These are phyloP conservation scores for Aspergillus pseudoviridinutans DNA, from an alignment of 2,329 filamentous ascomycete genomes.

Conservation along the genomic window DNA sequence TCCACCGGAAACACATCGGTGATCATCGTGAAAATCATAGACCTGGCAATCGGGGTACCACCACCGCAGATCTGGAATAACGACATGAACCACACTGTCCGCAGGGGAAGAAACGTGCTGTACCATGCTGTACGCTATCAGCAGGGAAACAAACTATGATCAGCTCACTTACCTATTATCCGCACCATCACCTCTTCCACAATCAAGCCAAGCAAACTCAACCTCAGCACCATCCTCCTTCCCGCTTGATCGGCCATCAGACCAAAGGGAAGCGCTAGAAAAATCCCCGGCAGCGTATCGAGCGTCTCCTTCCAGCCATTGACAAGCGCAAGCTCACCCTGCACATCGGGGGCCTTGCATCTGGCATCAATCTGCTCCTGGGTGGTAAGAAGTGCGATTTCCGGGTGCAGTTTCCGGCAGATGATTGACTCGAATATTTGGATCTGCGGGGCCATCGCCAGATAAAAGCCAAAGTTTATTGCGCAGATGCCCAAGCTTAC, in stretches of 20 bases:
- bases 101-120: conserved; percentile 5
- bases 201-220: conserved; percentile 6
- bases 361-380: not conserved
- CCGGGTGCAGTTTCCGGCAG: conserved; percentile 9
- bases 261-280: conserved; percentile 11
- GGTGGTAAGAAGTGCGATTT: not conserved
- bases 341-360: conserved; percentile 10
- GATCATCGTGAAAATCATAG: conserved; percentile 7
- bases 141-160: not conserved
- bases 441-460: conserved; percentile 11
- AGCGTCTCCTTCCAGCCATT: conserved; percentile 11
- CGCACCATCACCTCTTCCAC: conserved; percentile 6
- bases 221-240: conserved; percentile 5
- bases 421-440: conserved; percentile 11
- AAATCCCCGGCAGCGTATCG: conserved; percentile 7
- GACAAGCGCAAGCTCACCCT: conserved; percentile 9
- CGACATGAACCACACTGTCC: conserved; percentile 10
- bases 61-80: conserved; percentile 13
- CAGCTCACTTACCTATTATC: conserved; percentile 6
- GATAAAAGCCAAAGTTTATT: conserved; percentile 8
- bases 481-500: conserved; percentile 5
- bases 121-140: conserved; percentile 4
- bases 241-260: conserved; percentile 11
- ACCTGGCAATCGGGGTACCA: conserved; percentile 5
- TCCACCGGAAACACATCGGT: conserved; percentile 11